Conservation (phyloP, 306 rosid species). For the Fragaria ananassa region DNA sequence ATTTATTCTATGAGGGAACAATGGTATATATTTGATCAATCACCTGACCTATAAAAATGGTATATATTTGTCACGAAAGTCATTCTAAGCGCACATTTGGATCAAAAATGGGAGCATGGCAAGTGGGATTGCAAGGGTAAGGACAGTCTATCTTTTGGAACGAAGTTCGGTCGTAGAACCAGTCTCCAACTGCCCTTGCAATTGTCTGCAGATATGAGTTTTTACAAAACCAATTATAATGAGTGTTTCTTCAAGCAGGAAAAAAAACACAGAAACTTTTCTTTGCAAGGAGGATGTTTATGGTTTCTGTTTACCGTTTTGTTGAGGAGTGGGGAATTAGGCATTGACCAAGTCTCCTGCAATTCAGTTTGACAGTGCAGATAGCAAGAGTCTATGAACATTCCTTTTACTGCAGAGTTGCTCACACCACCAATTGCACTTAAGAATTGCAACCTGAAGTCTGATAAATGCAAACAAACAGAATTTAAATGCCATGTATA, state of each 20-base stretch:
- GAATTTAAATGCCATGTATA: not conserved
- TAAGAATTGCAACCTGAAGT: slow-evolving; percentile 65
- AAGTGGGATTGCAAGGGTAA: slow-evolving; percentile 95
- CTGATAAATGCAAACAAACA: slow-evolving; percentile 36
- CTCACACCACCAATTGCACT: slow-evolving; percentile 52
- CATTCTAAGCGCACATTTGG: slow-evolving; percentile 18
- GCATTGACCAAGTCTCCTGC: slow-evolving; percentile 85
- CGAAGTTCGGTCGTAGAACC: slow-evolving; percentile 65
- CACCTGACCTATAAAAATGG: not conserved
- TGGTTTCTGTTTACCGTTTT: slow-evolving; percentile 41
- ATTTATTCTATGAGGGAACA: not conserved
- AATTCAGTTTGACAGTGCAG: slow-evolving; percentile 90
- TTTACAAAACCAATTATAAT: not conserved
- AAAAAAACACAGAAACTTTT: not conserved
- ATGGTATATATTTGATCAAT: not conserved
- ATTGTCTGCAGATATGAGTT: slow-evolving; percentile 54
- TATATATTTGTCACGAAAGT: not conserved
- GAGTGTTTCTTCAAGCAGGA: not conserved
- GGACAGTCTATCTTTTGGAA: slow-evolving; percentile 78
- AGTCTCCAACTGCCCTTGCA: slow-evolving; percentile 85
- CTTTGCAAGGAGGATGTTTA: not conserved
- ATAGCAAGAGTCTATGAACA: slow-evolving; percentile 85
- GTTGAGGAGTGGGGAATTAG: slow-evolving; percentile 59
- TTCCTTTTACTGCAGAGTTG: slow-evolving; percentile 47
- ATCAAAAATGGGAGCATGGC: slow-evolving; percentile 62